phyloP scores from a whole-genome alignment of 2,329 filamentous ascomycete species.

The Teratosphaeriaceae sp. region DNA sequence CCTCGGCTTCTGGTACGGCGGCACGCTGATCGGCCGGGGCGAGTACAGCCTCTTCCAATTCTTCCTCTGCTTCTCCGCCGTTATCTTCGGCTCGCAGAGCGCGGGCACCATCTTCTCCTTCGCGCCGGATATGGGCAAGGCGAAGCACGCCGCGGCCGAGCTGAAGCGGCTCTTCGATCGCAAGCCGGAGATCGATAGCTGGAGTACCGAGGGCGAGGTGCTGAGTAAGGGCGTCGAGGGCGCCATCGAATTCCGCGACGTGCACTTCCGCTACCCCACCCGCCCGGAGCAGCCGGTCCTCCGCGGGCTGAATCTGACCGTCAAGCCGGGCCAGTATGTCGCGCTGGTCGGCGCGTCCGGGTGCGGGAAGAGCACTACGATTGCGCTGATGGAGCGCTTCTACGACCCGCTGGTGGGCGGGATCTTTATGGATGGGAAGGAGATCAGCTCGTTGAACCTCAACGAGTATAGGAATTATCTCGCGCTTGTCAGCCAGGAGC shows the following conservation, averaged over 20 bases:
- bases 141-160: slow-evolving; percentile 72
- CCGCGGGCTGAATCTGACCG: slow-evolving; percentile 67
- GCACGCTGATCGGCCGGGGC: slow-evolving; percentile 60
- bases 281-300: slow-evolving; percentile 88
- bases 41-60: slow-evolving; percentile 81
- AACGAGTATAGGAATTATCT: slow-evolving; percentile 79
- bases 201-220: slow-evolving; percentile 62
- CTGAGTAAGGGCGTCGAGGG: slow-evolving; percentile 64
- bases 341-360: slow-evolving; percentile 91
- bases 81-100: slow-evolving; percentile 89
- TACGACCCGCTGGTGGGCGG: slow-evolving; percentile 81
- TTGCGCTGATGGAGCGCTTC: slow-evolving; percentile 86
- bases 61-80: slow-evolving; percentile 80
- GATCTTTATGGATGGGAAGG: slow-evolving; percentile 73
- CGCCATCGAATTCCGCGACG: slow-evolving; percentile 79
- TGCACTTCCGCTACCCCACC: slow-evolving; percentile 92
- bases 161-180: slow-evolving; percentile 81
- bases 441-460: slow-evolving; percentile 74
- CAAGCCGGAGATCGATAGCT: slow-evolving; percentile 73
- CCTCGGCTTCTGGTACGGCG: slow-evolving; percentile 89
- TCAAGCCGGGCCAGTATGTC: slow-evolving; percentile 74
- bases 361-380: slow-evolving; percentile 91
- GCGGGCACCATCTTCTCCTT: slow-evolving; percentile 86
- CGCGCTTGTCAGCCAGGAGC: slow-evolving; percentile 88
- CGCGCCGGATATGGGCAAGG: slow-evolving; percentile 89